Percentiles rank a stretch among this genome's conserved stretches.
These are phyloP conservation scores for Zopfochytrium polystomum DNA, from an alignment of 371 early-diverging fungal genomes.

Conservation along the genomic window DNA sequence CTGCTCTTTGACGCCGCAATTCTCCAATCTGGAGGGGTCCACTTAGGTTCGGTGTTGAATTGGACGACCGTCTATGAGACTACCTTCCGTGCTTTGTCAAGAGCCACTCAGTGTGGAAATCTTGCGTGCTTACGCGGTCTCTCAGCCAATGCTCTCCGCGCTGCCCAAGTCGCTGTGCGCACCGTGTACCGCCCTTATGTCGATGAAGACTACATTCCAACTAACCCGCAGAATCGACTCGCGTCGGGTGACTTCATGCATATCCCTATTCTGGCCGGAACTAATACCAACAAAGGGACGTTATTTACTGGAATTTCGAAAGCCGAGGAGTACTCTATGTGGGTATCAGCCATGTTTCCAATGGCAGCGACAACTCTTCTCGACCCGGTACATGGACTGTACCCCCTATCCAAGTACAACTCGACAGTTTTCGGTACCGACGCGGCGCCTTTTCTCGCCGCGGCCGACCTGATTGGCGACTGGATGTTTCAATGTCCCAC, in stretches of 20 bases:
- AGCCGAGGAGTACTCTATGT: background rate
- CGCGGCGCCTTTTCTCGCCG: background rate
- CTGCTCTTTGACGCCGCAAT: background rate
- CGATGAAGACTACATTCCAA: background rate
- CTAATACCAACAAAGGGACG: background rate
- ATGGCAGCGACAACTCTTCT: background rate
- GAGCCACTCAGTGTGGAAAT: background rate
- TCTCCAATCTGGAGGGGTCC: background rate
- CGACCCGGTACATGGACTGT: background rate
- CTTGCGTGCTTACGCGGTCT: background rate
- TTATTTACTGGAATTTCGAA: background rate
- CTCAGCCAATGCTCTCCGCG: too few relatives aligned
- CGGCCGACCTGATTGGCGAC: background rate
- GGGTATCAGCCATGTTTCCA: background rate
- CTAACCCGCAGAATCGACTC: background rate
- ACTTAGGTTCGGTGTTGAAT: background rate
- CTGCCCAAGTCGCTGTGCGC: too few relatives aligned
- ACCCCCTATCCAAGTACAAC: background rate
- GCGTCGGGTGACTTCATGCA: background rate
- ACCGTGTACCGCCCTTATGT: too few relatives aligned
- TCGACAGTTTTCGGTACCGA: background rate
- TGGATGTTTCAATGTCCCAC: background rate
- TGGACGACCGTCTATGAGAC: background rate
- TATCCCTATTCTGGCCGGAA: background rate
- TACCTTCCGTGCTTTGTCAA: background rate